A percentile compares a stretch with the other conserved stretches of the same genome.
These are phyloP conservation scores for Rhodotorula sp. DNA, from an alignment of 1,284 basidiomycete genomes.

Conservation along the genomic window DNA sequence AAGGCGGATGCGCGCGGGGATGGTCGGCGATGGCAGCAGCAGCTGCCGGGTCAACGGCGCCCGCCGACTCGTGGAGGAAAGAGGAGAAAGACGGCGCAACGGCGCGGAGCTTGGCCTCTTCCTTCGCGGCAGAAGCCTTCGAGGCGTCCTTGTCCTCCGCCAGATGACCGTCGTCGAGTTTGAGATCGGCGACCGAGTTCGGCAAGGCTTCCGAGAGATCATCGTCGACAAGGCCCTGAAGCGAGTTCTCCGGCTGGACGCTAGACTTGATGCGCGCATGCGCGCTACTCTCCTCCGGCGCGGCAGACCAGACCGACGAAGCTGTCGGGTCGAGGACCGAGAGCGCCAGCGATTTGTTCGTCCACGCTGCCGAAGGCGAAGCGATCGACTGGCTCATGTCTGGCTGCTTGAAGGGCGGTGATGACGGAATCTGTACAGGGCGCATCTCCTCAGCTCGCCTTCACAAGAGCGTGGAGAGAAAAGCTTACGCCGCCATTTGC, in stretches of 20 bases:
- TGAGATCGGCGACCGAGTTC: conserved; percentile 38
- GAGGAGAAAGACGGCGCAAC: conserved; percentile 37
- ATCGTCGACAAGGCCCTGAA: conserved; percentile 36
- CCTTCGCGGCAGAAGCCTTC: conserved; percentile 8
- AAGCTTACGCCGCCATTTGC: background rate
- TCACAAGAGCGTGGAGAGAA: too few relatives aligned
- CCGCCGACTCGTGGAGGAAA: conserved; percentile 32
- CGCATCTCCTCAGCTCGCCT: too few relatives aligned
- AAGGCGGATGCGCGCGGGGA: background rate
- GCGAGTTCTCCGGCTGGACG: conserved; percentile 34
- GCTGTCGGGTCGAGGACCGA: conserved; percentile 34
- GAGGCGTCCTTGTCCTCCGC: conserved; percentile 18
- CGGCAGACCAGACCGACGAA: conserved; percentile 35
- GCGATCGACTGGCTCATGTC: background rate
- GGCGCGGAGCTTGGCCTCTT: conserved; percentile 34
- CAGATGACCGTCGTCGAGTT: conserved; percentile 35
- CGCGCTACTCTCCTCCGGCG: conserved; percentile 17
- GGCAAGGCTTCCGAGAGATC: conserved; percentile 36
- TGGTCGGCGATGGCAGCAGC: background rate
- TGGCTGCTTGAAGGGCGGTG: background rate
- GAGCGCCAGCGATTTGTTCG: conserved; percentile 23
- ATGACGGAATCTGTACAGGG: background rate
- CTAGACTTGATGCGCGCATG: conserved; percentile 29
- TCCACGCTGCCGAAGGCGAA: conserved; percentile 15
- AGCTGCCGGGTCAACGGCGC: conserved; percentile 11